A percentile compares a stretch with the other conserved stretches of the same genome.
These are phyloP conservation scores for Nannizzia gypsea DNA, from an alignment of 2,329 filamentous ascomycete genomes.

Conservation along the genomic window DNA sequence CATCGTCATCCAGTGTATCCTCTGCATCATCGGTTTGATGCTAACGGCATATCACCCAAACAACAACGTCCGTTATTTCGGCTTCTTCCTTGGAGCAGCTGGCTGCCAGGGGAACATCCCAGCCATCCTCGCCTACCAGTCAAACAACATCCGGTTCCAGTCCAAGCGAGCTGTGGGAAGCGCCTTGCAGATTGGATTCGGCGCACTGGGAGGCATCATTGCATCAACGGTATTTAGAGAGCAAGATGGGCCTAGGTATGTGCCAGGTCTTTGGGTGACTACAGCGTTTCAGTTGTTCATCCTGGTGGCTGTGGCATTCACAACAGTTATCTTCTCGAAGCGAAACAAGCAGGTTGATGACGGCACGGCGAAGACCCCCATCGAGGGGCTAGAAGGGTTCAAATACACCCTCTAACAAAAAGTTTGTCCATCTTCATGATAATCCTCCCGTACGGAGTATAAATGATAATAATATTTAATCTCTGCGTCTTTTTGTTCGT, in stretches of 20 bases:
- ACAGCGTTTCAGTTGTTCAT: constrained; percentile 8
- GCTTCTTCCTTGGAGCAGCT: constrained; percentile 22
- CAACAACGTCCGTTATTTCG: constrained; percentile 19
- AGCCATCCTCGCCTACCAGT: constrained; percentile 23
- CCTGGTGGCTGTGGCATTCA: constrained; percentile 5
- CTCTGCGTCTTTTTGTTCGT: too few species aligned
- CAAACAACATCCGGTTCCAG: constrained; percentile 44
- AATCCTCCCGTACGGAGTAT: too few species aligned
- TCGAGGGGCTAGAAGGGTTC: constrained; percentile 12
- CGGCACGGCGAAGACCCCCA: constrained; percentile 6
- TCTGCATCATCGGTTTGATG: constrained; percentile 20
- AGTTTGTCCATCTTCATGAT: too few species aligned
- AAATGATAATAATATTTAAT: neutral
- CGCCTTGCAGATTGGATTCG: constrained; percentile 60
- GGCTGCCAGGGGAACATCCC: constrained; percentile 24
- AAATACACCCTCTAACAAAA: constrained; percentile 12
- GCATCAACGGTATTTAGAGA: constrained; percentile 55
- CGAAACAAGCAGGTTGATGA: constrained; percentile 12
- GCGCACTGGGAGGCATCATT: constrained; percentile 61
- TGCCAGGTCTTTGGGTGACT: constrained; percentile 12
- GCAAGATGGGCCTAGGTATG: constrained; percentile 13
- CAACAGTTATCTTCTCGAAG: constrained; percentile 6
- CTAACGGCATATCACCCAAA: constrained; percentile 19
- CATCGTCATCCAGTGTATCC: constrained; percentile 18
- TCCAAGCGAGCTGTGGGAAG: constrained; percentile 70